Percentiles rank a stretch among this genome's conserved stretches.
Evolutionary conservation across 2,329 filamentous ascomycete genomes (phyloP).

Genomic region (Aspergillus piperis): DNA sequence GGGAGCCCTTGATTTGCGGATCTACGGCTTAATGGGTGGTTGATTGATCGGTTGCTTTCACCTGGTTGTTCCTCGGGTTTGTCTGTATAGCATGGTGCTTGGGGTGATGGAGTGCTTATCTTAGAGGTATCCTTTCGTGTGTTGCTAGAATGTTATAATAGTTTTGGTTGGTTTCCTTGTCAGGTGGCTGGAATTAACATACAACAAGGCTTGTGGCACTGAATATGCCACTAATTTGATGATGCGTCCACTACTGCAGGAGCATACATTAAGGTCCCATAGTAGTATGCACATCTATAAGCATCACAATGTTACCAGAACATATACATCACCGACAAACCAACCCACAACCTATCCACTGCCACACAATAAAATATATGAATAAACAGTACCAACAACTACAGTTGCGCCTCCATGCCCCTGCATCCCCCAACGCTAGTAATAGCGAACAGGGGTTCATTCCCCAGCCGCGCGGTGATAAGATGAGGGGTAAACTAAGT

Average conservation of each 20-base stretch:
- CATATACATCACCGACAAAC: background rate
- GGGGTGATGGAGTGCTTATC: background rate
- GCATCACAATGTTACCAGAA: too few species aligned
- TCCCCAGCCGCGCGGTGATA: background rate
- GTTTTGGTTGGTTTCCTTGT: too few species aligned
- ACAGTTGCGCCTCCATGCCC: background rate
- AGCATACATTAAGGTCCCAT: too few species aligned
- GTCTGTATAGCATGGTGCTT: background rate
- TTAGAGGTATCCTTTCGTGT: background rate
- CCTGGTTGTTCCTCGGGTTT: background rate
- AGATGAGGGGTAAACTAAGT: background rate
- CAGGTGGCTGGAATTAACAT: too few species aligned
- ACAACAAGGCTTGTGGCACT: too few species aligned
- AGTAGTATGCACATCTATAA: too few species aligned
- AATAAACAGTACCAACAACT: slow-evolving; percentile 32
- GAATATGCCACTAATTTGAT: too few species aligned
- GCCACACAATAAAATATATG: background rate
- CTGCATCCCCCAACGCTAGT: background rate
- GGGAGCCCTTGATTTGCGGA: too few species aligned
- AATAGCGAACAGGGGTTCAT: background rate
- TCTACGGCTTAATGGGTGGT: background rate
- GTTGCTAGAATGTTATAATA: background rate
- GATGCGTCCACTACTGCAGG: too few species aligned
- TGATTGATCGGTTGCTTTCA: background rate
- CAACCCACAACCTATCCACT: background rate